phyloP scores from a whole-genome alignment of 2,329 filamentous ascomycete genomes.

The Clarireedia paspali region DNA sequence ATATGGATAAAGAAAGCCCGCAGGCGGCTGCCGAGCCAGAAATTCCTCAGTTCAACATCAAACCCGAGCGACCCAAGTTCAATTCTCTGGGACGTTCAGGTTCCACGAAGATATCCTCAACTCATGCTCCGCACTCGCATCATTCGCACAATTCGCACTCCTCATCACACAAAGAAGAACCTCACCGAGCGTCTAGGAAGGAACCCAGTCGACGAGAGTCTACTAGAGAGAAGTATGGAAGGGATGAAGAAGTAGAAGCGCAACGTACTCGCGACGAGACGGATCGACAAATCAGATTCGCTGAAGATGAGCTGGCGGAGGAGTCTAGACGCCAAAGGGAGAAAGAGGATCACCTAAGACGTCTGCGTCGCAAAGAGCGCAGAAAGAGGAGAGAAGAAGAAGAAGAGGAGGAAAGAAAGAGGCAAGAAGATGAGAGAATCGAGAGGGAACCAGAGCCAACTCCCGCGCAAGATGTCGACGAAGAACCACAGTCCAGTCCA shows the following conservation, averaged over 20 bases:
- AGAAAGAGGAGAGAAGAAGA: not conserved
- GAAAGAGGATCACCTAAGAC: conserved; percentile 4
- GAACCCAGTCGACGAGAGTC: conserved; percentile 10
- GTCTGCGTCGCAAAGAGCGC: not conserved
- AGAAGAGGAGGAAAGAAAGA: not conserved
- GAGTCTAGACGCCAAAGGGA: not conserved
- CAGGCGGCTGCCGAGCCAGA: not conserved
- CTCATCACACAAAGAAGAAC: conserved; percentile 1
- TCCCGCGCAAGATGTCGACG: not conserved
- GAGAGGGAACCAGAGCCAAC: not conserved
- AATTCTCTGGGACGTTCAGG: not conserved
- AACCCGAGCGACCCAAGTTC: not conserved
- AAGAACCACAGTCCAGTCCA: not conserved
- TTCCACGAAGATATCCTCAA: not conserved
- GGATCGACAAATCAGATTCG: conserved; percentile 12
- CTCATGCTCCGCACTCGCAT: conserved; percentile 6
- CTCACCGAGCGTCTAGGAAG: conserved; percentile 2
- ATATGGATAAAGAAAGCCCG: not conserved
- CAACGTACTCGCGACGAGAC: conserved; percentile 18
- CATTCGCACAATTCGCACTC: conserved; percentile 8
- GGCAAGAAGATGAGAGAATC: not conserved
- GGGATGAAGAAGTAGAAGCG: conserved; percentile 22
- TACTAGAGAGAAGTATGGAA: conserved; percentile 13
- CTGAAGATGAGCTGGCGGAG: conserved; percentile 2
- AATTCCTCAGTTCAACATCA: conserved; percentile 2